Percentiles rank a stretch among this genome's conserved stretches.
These are phyloP conservation scores for Scleroderma bovista DNA, from an alignment of 768 basidiomycete species.

Conservation along the genomic window DNA sequence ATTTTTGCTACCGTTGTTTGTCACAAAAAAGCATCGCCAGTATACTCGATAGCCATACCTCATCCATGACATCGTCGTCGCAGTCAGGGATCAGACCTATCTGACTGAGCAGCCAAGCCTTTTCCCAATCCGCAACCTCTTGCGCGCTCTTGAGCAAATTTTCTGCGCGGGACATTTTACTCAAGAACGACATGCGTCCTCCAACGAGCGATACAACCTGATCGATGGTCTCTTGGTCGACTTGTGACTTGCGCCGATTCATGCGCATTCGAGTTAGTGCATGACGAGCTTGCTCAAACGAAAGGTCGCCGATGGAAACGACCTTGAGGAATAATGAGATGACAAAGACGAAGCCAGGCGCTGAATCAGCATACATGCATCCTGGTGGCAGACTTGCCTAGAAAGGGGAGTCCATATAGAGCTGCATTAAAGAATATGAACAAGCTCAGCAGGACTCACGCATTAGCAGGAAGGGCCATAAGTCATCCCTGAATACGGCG, in stretches of 20 bases:
- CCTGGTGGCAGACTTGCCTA: conserved; percentile 65
- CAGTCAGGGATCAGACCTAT: conserved; percentile 76
- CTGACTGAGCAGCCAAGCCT: conserved; percentile 73
- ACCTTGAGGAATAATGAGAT: conserved; percentile 4
- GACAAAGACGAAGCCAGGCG: background rate
- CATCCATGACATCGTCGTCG: conserved; percentile 88
- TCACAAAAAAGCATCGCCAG: conserved; percentile 1
- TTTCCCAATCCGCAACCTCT: conserved; percentile 64
- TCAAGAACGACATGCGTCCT: conserved; percentile 75
- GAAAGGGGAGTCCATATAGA: conserved; percentile 7
- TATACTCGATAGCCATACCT: conserved; percentile 42
- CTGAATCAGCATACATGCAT: conserved; percentile 51
- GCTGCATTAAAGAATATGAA: conserved; percentile 5
- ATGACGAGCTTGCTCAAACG: conserved; percentile 48
- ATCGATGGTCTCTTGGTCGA: conserved; percentile 32
- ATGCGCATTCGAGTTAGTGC: conserved; percentile 48
- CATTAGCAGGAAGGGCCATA: conserved; percentile 72
- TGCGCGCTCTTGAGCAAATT: conserved; percentile 64
- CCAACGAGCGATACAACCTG: conserved; percentile 57
- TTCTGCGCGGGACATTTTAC: conserved; percentile 37
- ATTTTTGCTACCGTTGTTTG: conserved; percentile 54
- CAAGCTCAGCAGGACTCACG: conserved; percentile 35
- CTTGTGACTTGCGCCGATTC: conserved; percentile 23
- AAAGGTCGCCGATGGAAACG: conserved; percentile 68
- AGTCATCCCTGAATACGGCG: conserved; percentile 59